Percentiles rank a stretch among this genome's conserved stretches.
These are phyloP conservation scores for Rickenella mellea DNA, from an alignment of 768 basidiomycete genomes.

Conservation along the genomic window DNA sequence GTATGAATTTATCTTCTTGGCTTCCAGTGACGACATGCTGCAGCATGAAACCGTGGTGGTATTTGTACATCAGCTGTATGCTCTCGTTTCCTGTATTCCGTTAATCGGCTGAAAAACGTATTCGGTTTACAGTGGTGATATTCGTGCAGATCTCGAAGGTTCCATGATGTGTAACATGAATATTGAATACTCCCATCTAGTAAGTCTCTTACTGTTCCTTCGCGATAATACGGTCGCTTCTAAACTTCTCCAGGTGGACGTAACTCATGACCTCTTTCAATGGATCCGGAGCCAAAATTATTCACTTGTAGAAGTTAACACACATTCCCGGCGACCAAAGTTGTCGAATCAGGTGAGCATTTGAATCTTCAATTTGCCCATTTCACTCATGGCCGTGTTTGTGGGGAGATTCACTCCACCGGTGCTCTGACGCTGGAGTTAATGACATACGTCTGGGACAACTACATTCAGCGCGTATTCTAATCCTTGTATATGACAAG, in stretches of 20 bases:
- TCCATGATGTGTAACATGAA: slow-evolving; percentile 63
- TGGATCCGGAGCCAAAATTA: slow-evolving; percentile 67
- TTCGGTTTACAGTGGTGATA: slow-evolving; percentile 59
- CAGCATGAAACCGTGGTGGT: slow-evolving; percentile 70
- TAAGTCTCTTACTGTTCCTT: too few species aligned
- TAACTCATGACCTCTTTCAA: slow-evolving; percentile 64
- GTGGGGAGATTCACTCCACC: slow-evolving; percentile 14
- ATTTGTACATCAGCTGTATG: slow-evolving; percentile 94
- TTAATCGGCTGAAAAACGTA: slow-evolving; percentile 1
- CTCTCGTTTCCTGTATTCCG: slow-evolving; percentile 4
- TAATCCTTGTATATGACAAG: slow-evolving; percentile 1
- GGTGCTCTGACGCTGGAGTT: slow-evolving; percentile 45
- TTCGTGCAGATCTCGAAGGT: slow-evolving; percentile 75
- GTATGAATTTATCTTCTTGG: not conserved
- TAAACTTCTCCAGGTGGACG: slow-evolving; percentile 55
- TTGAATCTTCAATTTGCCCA: not conserved
- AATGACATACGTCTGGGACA: slow-evolving; percentile 89
- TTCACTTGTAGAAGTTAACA: slow-evolving; percentile 80
- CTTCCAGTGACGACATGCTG: slow-evolving; percentile 55
- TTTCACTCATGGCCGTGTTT: too few species aligned
- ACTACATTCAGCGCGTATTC: slow-evolving; percentile 76
- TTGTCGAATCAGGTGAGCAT: slow-evolving; percentile 22
- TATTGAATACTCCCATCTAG: slow-evolving; percentile 77
- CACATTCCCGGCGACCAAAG: slow-evolving; percentile 57
- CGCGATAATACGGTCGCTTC: not conserved